These are phyloP conservation scores for Caloboletus inedulis DNA, from an alignment of 1,284 basidiomycete genomes.

Conservation along the genomic window DNA sequence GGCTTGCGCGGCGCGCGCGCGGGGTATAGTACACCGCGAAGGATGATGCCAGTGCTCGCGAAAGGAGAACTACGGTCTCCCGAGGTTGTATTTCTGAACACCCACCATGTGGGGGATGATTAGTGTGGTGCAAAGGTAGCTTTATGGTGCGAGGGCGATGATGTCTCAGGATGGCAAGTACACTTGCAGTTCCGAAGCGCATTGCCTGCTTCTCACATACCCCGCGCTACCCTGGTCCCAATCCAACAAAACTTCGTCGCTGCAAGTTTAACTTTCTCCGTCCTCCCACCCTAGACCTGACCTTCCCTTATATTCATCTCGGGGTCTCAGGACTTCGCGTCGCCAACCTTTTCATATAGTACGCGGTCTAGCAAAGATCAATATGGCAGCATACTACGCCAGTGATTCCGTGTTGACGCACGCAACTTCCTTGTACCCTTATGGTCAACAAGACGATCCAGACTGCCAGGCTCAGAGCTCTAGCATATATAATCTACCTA, in stretches of 20 bases:
- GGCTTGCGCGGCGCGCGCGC: neutral
- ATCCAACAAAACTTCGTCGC: slow-evolving; percentile 16
- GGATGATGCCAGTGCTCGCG: neutral
- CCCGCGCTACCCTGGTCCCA: slow-evolving; percentile 24
- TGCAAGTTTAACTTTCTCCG: slow-evolving; percentile 13
- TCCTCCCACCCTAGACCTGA: neutral
- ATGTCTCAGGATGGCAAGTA: slow-evolving; percentile 26
- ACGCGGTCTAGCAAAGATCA: slow-evolving; percentile 13
- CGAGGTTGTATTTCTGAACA: neutral
- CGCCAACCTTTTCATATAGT: slow-evolving; percentile 1
- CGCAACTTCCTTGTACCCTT: slow-evolving; percentile 33
- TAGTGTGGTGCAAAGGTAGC: neutral
- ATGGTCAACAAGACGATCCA: slow-evolving; percentile 26
- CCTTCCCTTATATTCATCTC: slow-evolving; percentile 4
- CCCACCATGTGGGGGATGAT: neutral
- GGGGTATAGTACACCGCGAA: neutral
- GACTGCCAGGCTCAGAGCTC: slow-evolving; percentile 25
- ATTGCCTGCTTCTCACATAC: slow-evolving; percentile 24
- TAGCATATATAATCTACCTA: slow-evolving; percentile 33
- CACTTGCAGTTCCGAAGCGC: slow-evolving; percentile 16
- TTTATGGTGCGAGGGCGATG: neutral
- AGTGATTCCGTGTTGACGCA: slow-evolving; percentile 30
- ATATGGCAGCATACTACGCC: slow-evolving; percentile 33
- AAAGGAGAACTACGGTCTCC: neutral
- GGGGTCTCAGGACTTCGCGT: slow-evolving; percentile 6